phyloP scores from a whole-genome alignment of 2,329 filamentous ascomycete species.

The Pyrenochaeta sp. region DNA sequence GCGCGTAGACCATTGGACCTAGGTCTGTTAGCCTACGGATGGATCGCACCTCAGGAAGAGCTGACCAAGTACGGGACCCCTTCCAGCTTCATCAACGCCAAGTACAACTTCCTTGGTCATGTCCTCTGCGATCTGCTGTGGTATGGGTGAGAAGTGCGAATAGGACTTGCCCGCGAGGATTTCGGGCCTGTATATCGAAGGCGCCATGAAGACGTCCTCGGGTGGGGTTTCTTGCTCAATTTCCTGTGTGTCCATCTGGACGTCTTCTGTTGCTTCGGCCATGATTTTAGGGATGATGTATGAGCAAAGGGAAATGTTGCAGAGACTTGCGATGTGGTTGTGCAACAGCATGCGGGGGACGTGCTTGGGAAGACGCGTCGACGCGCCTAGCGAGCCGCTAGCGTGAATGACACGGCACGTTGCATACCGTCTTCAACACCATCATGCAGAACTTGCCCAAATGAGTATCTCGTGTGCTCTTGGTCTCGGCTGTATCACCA shows the following conservation, averaged over 20 bases:
- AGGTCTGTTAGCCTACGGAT: conserved; percentile 47
- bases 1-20: conserved; percentile 71
- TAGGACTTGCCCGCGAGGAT: conserved; percentile 56
- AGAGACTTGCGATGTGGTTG: conserved; percentile 1
- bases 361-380: conserved; percentile 22
- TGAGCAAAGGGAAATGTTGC: not conserved
- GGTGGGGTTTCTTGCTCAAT: conserved; percentile 46
- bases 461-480: conserved; percentile 7
- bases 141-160: conserved; percentile 56
- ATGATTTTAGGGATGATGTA: conserved; percentile 22
- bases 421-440: conserved; percentile 28
- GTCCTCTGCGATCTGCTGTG: conserved; percentile 49
- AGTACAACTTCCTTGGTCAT: conserved; percentile 72
- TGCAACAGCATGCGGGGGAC: conserved; percentile 4
- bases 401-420: conserved; percentile 20
- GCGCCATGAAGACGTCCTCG: conserved; percentile 55
- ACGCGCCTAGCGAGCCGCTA: conserved; percentile 10
- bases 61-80: conserved; percentile 88
- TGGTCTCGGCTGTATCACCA: no score
- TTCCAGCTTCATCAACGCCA: conserved; percentile 91
- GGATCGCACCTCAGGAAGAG: not conserved
- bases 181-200: conserved; percentile 51
- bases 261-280: conserved; percentile 37
- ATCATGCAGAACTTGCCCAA: conserved; percentile 17
- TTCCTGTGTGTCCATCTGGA: conserved; percentile 45